Evolutionary conservation across 2,329 filamentous ascomycete species (phyloP).

Genomic region (Colletotrichum gloeosporioides): DNA sequence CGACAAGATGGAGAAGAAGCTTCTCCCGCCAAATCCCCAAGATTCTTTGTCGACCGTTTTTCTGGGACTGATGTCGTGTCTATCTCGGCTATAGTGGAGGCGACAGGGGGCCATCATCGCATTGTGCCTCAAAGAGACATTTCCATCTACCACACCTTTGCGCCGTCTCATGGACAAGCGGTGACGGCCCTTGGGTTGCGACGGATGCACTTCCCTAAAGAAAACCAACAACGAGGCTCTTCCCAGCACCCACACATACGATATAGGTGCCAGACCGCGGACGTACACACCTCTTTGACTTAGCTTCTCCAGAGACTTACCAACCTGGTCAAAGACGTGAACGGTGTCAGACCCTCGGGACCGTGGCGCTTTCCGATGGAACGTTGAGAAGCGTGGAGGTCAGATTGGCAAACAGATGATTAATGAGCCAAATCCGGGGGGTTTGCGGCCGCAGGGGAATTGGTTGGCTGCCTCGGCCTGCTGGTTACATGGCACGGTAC

Average conservation of each 20-base stretch:
- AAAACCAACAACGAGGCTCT: background rate
- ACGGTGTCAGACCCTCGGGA: conserved; percentile 17
- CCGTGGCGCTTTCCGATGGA: conserved; percentile 12
- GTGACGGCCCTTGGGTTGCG: background rate
- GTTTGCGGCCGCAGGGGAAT: background rate
- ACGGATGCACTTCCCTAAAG: background rate
- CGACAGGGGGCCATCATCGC: background rate
- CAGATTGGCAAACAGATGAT: background rate
- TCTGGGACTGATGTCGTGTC: background rate
- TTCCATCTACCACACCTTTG: background rate
- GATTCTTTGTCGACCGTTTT: background rate
- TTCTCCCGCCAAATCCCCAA: background rate
- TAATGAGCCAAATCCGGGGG: conserved; percentile 4
- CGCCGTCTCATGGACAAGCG: background rate
- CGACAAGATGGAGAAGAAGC: background rate
- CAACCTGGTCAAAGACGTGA: background rate
- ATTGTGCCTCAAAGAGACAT: background rate
- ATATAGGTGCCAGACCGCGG: background rate
- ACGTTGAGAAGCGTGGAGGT: conserved; percentile 13
- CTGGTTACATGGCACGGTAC: conserved; percentile 7
- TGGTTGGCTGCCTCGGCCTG: conserved; percentile 18
- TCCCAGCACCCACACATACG: background rate
- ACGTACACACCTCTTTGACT: background rate
- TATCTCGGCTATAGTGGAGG: background rate
- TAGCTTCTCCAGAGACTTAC: background rate